These are phyloP conservation scores for Trypanosoma theileri DNA, from an alignment of 208 protist species.

Conservation along the genomic window DNA sequence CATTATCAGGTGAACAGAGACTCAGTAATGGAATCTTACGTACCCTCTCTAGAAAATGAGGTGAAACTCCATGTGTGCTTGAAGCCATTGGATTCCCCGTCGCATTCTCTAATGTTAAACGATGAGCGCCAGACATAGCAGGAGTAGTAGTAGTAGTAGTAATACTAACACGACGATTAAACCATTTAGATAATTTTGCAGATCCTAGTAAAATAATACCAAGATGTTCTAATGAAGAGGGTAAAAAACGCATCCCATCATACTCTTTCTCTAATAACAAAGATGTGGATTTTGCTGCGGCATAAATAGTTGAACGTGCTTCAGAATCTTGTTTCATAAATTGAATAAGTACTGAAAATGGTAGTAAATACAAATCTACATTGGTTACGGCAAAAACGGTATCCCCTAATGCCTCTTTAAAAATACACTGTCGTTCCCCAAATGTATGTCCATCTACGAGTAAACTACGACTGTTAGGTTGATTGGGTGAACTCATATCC, in stretches of 20 bases:
- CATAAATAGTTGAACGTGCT: conserved; percentile 53
- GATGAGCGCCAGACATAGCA: neutral
- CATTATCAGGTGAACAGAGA: conserved; percentile 32
- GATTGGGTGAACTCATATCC: conserved; percentile 8
- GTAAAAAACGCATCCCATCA: conserved; percentile 47
- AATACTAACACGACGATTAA: conserved; percentile 30
- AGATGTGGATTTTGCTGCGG: conserved; percentile 44
- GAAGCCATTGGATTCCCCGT: neutral
- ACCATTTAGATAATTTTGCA: conserved; percentile 2
- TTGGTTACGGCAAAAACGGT: conserved; percentile 63
- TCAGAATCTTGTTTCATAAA: conserved; percentile 79
- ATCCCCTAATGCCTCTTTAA: conserved; percentile 54
- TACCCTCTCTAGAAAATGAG: conserved; percentile 45
- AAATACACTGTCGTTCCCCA: conserved; percentile 78
- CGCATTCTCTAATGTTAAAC: neutral
- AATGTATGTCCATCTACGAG: conserved; percentile 82
- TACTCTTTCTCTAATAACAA: conserved; percentile 47
- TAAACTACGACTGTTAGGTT: conserved; percentile 56
- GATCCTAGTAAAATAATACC: conserved; percentile 13
- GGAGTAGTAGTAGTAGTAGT: neutral
- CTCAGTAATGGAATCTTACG: conserved; percentile 48
- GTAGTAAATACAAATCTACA: conserved; percentile 77
- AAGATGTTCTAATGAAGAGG: conserved; percentile 22
- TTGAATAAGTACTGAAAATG: conserved; percentile 71
- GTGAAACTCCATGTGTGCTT: conserved; percentile 27